A percentile compares a stretch with the other conserved stretches of the same genome.
These are phyloP conservation scores for Pisolithus microcarpus DNA, from an alignment of 768 basidiomycete genomes.

Conservation along the genomic window DNA sequence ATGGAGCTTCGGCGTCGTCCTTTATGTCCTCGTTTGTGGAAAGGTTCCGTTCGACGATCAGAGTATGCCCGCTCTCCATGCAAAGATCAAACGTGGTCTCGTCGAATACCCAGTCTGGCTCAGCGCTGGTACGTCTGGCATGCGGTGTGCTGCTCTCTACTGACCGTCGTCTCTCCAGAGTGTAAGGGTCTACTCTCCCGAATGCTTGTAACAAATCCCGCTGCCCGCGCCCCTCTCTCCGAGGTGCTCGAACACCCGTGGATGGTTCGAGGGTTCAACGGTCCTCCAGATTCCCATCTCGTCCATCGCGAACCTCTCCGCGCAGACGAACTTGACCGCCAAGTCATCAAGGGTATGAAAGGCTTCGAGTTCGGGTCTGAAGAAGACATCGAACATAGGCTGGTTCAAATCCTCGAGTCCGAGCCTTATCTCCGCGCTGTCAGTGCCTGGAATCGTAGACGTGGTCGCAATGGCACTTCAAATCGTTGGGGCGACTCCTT, in stretches of 20 bases:
- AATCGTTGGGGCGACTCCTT: conserved; percentile 46
- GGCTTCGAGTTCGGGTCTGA: conserved; percentile 95
- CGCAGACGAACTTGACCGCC: conserved; percentile 78
- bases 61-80: conserved; percentile 97
- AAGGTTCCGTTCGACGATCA: conserved; percentile 99
- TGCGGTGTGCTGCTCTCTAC: conserved; percentile 1
- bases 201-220: conserved; percentile 96
- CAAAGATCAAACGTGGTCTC: conserved; percentile 95
- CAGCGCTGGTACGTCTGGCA: conserved; percentile 61
- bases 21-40: conserved; percentile 96
- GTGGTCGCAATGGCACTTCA: conserved; percentile 35
- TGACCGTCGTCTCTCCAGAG: conserved; percentile 42
- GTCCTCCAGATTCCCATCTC: conserved; percentile 77
- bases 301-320: conserved; percentile 86
- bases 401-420: conserved; percentile 66
- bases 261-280: conserved; percentile 85
- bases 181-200: conserved; percentile 90
- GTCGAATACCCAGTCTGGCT: conserved; percentile 98
- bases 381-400: conserved; percentile 73
- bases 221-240: conserved; percentile 67
- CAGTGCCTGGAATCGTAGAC: conserved; percentile 71
- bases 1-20: conserved; percentile 98
- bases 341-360: conserved; percentile 84
- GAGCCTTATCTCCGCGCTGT: conserved; percentile 73
- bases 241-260: conserved; percentile 88